A percentile compares a stretch with the other conserved stretches of the same genome.
phyloP scores from a whole-genome alignment of 371 early-diverging fungal genomes.

The Hamiltosporidium tvaerminnensis region DNA sequence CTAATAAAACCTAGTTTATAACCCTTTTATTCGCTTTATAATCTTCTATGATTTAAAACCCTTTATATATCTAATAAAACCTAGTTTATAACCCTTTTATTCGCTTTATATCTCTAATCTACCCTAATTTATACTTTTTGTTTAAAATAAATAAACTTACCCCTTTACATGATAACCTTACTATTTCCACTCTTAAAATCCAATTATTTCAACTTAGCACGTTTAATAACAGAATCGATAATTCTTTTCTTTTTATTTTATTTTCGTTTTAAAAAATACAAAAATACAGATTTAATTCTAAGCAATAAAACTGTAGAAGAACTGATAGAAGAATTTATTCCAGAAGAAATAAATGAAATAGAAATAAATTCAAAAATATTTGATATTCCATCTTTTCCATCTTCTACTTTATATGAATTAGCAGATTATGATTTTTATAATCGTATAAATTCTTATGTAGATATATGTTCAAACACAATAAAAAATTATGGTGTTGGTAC shows the following conservation, averaged over 20 bases:
- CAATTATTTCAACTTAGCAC: background rate
- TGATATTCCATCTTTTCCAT: background rate
- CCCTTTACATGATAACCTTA: no score
- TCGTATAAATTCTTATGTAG: constrained; percentile 40
- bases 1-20: no score
- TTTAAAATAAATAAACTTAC: no score
- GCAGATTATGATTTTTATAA: constrained; percentile 2
- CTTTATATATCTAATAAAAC: no score
- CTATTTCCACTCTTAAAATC: background rate
- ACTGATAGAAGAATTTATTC: background rate
- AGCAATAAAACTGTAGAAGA: background rate
- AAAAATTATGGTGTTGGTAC: constrained; percentile 91
- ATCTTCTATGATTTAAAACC: no score
- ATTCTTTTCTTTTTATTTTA: background rate
- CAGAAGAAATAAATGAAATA: background rate
- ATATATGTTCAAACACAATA: constrained; percentile 68
- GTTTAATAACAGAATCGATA: background rate
- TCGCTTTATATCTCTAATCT: no score
- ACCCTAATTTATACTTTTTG: no score
- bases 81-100: no score
- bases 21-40: no score
- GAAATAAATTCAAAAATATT: background rate
- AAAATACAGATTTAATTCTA: background rate
- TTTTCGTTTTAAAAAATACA: background rate
- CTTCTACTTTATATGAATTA: background rate